Evolutionary conservation across 805 yeast species (phyloP), one percentile per base, ranked within the genome.

Genomic region (Wickerhamiella azyma): DNA sequence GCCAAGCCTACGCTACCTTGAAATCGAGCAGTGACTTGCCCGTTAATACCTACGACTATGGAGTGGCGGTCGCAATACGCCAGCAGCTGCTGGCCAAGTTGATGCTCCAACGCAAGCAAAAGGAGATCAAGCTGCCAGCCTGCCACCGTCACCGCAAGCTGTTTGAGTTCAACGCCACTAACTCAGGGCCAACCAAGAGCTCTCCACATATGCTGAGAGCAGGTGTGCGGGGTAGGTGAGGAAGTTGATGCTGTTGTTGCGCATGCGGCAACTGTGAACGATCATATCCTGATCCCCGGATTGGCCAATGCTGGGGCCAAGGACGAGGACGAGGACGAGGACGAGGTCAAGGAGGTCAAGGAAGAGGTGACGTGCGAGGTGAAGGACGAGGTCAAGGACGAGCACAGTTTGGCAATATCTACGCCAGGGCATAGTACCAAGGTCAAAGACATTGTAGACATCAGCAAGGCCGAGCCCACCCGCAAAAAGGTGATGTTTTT

Each of bases 91-190:
- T 72, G 33, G 46, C 54, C 5, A 52, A 49, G 3, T 42, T 70
- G n/a, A 66, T 72, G 72, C 52, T 72, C 26, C 59, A 76, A 37
- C 61, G 77, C 36, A 67, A 72, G 7, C 72, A 72, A 51, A 58
- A 53, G 1, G 61, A 69, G 2, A 51, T 73, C 11, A 45, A 42
- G 16, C 45, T 56, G 13, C 59, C 57, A 10, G 21, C 45, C 2
- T 13, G 54, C 9, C 45, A 18, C 1, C 38, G 47, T 2, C 33
- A 29, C 16, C 43, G 21, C 13, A 39, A 18, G 14, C 26, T 33
- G 14, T 29, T 52, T 3, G 5, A 33, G 5, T 39, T 55, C 9
- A 38, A 13, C 14, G 41, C 35, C 18, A 24, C 19, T 2, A 47
- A 16, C 6, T 21, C 24, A 21, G 24, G 24, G 24, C 24, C 24